Percentiles rank a stretch among this genome's conserved stretches.
Evolutionary conservation across 169 alveolate species (phyloP).

Genomic region (Plasmodium cynomolgi): DNA sequence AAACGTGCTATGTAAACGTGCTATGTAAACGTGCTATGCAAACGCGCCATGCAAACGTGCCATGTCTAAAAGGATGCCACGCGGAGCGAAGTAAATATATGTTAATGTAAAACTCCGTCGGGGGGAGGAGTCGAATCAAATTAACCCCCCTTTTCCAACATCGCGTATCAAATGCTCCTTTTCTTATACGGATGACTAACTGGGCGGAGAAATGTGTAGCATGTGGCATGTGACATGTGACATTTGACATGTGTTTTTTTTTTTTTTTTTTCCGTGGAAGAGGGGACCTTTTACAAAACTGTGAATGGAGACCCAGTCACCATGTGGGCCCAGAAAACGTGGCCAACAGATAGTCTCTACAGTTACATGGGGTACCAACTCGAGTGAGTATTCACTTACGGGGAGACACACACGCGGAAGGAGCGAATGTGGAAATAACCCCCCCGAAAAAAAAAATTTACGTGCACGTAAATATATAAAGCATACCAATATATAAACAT

Average conservation of each 20-base stretch:
- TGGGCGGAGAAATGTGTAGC: neutral
- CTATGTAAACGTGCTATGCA: neutral
- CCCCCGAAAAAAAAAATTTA: neutral
- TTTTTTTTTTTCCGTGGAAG: neutral
- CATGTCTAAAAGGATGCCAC: neutral
- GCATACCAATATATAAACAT: neutral
- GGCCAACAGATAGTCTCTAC: neutral
- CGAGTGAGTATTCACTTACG: neutral
- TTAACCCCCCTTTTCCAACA: neutral
- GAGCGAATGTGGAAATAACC: neutral
- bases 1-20: neutral
- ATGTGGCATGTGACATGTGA: neutral
- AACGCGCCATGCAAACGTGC: neutral
- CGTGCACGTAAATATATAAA: neutral
- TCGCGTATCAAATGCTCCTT: neutral
- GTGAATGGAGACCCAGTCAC: neutral
- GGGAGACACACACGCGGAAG: neutral
- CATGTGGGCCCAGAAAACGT: neutral
- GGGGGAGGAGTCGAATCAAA: neutral
- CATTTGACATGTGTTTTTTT: neutral
- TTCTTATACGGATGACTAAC: neutral
- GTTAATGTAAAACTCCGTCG: neutral
- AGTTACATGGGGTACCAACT: neutral
- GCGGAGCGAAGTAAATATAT: neutral
- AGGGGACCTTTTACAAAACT: neutral